These are phyloP conservation scores for Arthrobotrys iridis DNA, from an alignment of 2,329 filamentous ascomycete genomes.

Conservation along the genomic window DNA sequence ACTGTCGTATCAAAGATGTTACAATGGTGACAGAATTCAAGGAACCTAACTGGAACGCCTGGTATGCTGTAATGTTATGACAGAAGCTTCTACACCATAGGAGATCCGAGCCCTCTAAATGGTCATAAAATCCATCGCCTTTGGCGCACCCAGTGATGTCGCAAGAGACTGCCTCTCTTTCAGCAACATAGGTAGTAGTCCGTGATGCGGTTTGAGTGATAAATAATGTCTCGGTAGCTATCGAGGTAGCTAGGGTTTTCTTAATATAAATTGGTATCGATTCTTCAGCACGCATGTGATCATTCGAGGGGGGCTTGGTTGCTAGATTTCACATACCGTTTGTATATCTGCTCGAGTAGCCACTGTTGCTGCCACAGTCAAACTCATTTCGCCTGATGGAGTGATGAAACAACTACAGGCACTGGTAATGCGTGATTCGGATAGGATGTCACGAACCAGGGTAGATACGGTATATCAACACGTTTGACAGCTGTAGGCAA, in stretches of 20 bases:
- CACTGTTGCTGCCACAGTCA: not conserved
- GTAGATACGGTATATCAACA: slow-evolving; percentile 13
- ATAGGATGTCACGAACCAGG: slow-evolving; percentile 9
- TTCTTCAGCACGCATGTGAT: too few species aligned
- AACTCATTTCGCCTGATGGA: not conserved
- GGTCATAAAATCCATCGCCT: slow-evolving; percentile 4
- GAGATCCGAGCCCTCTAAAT: not conserved
- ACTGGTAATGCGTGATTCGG: slow-evolving; percentile 6
- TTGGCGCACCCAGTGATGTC: slow-evolving; percentile 11
- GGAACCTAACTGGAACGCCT: slow-evolving; percentile 14
- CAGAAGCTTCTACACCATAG: slow-evolving; percentile 14
- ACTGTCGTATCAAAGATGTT: slow-evolving; percentile 18
- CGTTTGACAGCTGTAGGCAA: slow-evolving; percentile 16
- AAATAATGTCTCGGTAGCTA: not conserved
- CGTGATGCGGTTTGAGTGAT: not conserved
- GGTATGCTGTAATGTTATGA: not conserved
- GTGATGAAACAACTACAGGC: slow-evolving; percentile 16
- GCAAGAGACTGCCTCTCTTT: not conserved
- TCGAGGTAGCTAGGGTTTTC: not conserved
- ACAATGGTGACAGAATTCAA: not conserved
- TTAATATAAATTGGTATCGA: too few species aligned
- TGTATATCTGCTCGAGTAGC: not conserved
- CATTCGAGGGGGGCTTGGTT: not conserved
- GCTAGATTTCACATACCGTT: not conserved
- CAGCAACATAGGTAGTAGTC: slow-evolving; percentile 11